Evolutionary conservation across 805 yeast genomes (phyloP).

Genomic region (Lipomyces lipofer): DNA sequence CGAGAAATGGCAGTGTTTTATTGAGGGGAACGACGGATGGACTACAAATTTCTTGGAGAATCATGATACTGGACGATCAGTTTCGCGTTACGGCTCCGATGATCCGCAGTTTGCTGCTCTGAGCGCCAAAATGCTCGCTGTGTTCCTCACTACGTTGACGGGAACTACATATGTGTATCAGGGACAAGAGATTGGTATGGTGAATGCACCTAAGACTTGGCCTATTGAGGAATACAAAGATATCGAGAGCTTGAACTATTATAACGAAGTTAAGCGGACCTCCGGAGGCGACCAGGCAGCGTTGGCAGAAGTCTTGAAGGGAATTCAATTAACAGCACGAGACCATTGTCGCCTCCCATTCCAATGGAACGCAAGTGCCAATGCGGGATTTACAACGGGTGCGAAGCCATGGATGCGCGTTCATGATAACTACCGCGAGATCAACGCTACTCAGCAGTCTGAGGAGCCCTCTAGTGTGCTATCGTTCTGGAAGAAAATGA

Average conservation of each 20-base stretch:
- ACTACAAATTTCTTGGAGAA: constrained; percentile 55
- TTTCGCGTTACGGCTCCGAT: constrained; percentile 53
- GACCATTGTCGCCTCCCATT: constrained; percentile 56
- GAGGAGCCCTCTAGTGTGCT: constrained; percentile 50
- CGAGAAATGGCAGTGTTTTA: constrained; percentile 35
- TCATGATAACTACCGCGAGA: constrained; percentile 49
- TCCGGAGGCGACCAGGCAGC: not conserved
- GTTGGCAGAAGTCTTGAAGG: not conserved
- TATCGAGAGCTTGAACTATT: constrained; percentile 48
- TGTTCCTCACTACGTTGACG: constrained; percentile 50
- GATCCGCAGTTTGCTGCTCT: constrained; percentile 40
- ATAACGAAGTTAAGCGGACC: not conserved
- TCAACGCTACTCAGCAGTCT: constrained; percentile 51
- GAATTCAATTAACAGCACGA: constrained; percentile 46
- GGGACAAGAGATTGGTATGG: constrained; percentile 63
- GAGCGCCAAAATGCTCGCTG: constrained; percentile 52
- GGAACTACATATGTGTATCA: constrained; percentile 60
- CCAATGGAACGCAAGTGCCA: constrained; percentile 48
- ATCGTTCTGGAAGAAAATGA: constrained; percentile 48
- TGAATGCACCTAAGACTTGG: constrained; percentile 51
- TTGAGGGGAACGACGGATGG: constrained; percentile 50
- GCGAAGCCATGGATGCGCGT: constrained; percentile 54
- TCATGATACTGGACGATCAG: constrained; percentile 60
- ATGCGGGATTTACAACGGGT: constrained; percentile 44
- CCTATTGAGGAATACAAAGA: constrained; percentile 53